phyloP scores from a whole-genome alignment of 208 protist species.

The Wallacemonas rigidus region DNA sequence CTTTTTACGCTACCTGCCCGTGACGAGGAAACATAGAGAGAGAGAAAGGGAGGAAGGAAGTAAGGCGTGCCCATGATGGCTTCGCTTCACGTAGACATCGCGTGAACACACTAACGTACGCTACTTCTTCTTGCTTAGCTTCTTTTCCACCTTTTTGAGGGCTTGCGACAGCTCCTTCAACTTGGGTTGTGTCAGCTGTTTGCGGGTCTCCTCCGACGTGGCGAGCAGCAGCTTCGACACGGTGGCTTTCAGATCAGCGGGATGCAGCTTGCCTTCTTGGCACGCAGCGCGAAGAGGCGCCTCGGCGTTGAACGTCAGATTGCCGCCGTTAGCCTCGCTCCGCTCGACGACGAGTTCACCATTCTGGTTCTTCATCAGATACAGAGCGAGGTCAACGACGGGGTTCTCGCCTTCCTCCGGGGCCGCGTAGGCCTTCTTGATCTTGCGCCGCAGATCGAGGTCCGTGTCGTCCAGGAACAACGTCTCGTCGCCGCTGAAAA shows the following conservation, averaged over 20 bases:
- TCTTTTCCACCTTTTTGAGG: conserved; percentile 81
- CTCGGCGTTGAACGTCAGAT: conserved; percentile 48
- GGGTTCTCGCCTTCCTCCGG: conserved; percentile 87
- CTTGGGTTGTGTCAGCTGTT: conserved; percentile 47
- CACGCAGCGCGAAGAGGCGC: conserved; percentile 63
- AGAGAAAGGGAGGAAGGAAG: too few species aligned
- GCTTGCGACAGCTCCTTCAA: conserved; percentile 67
- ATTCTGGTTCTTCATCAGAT: conserved; percentile 45
- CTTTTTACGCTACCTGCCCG: too few species aligned
- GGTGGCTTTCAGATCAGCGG: conserved; percentile 90
- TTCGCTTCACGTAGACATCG: too few species aligned
- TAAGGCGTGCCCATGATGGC: too few species aligned
- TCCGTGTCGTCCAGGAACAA: conserved; percentile 97
- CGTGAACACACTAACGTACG: too few species aligned
- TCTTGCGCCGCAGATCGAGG: conserved; percentile 94
- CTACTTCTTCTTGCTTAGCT: conserved; percentile 75
- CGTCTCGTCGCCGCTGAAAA: conserved; percentile 94
- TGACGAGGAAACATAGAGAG: too few species aligned
- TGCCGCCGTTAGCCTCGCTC: conserved; percentile 61
- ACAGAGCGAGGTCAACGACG: conserved; percentile 85
- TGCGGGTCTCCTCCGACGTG: conserved; percentile 31
- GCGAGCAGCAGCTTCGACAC: conserved; percentile 75
- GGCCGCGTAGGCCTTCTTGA: conserved; percentile 96
- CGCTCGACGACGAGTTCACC: conserved; percentile 48
- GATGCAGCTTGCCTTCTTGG: conserved; percentile 76